A percentile compares a stretch with the other conserved stretches of the same genome.
Evolutionary conservation across 768 basidiomycete genomes (phyloP).

Genomic region (Hirschioporus abietinus): DNA sequence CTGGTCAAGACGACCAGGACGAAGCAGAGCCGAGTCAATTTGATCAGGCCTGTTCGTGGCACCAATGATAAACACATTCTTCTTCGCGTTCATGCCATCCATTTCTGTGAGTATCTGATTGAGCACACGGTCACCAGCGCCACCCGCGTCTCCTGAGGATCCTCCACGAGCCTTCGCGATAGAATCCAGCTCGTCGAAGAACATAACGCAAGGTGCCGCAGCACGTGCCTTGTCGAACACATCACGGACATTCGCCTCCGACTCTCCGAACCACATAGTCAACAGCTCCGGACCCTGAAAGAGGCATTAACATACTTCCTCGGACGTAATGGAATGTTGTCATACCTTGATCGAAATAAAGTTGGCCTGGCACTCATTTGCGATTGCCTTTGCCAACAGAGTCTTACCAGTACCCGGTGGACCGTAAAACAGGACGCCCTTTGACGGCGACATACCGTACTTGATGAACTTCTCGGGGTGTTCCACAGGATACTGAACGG

Average conservation of each 20-base stretch:
- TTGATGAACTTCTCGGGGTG: slow-evolving; percentile 99
- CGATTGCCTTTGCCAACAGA: slow-evolving; percentile 95
- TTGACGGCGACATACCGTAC: slow-evolving; percentile 99
- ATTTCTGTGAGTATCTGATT: slow-evolving; percentile 98
- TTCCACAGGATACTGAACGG: slow-evolving; percentile 99
- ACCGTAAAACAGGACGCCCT: slow-evolving; percentile 99
- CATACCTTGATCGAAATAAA: slow-evolving; percentile 95
- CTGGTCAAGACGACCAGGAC: slow-evolving; percentile 98
- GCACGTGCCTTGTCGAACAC: slow-evolving; percentile 99
- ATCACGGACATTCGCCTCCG: slow-evolving; percentile 98
- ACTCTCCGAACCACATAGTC: slow-evolving; percentile 99
- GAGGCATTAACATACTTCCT: slow-evolving; percentile 12
- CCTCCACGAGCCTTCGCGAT: slow-evolving; percentile 97
- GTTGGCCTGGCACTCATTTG: slow-evolving; percentile 99
- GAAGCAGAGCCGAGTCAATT: slow-evolving; percentile 87
- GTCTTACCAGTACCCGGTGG: slow-evolving; percentile 99
- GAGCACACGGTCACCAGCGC: slow-evolving; percentile 95
- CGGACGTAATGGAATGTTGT: slow-evolving; percentile 1
- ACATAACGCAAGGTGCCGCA: slow-evolving; percentile 99
- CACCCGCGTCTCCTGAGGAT: slow-evolving; percentile 83
- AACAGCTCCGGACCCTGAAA: slow-evolving; percentile 87
- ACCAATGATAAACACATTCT: slow-evolving; percentile 98
- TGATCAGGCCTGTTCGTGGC: slow-evolving; percentile 97
- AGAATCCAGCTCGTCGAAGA: slow-evolving; percentile 99
- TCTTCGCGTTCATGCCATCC: slow-evolving; percentile 98